Evolutionary conservation across 1,139 yeast genomes (phyloP).

Genomic region (Lodderomyces beijingensis): DNA sequence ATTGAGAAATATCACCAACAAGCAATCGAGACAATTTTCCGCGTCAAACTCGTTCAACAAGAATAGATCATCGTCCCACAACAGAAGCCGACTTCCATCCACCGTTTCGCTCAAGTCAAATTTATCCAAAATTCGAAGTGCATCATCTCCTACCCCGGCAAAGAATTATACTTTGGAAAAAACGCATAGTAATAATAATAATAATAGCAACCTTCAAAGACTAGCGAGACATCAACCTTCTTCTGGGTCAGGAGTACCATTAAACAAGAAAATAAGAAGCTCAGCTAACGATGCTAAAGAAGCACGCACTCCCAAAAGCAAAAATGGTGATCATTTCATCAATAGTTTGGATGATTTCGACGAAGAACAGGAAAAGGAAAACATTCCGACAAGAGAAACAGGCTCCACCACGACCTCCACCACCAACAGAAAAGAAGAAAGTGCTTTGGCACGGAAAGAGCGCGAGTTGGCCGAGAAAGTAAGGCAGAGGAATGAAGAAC

Average conservation of each 20-base stretch:
- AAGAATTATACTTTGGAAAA: too few species aligned
- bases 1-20: conserved; percentile 31
- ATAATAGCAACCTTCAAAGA: too few species aligned
- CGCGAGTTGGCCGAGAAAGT: conserved; percentile 30
- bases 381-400: conserved; percentile 1
- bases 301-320: too few species aligned
- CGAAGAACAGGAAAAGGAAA: conserved; percentile 12
- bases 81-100: conserved; percentile 9
- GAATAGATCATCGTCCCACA: conserved; percentile 28
- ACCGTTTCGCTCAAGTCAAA: conserved; percentile 10
- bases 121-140: conserved; percentile 2
- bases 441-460: conserved; percentile 21
- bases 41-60: conserved; percentile 41
- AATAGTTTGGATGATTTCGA: too few species aligned
- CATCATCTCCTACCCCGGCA: too few species aligned
- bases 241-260: too few species aligned
- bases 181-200: too few species aligned
- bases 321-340: too few species aligned
- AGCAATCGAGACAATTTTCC: conserved; percentile 22
- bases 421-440: conserved; percentile 7
- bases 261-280: too few species aligned
- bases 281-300: too few species aligned
- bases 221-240: too few species aligned
- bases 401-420: conserved; percentile 3
- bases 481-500: conserved; percentile 24